Evolutionary conservation across 2,329 filamentous ascomycete species (phyloP).

Genomic region (Fusarium foetens): DNA sequence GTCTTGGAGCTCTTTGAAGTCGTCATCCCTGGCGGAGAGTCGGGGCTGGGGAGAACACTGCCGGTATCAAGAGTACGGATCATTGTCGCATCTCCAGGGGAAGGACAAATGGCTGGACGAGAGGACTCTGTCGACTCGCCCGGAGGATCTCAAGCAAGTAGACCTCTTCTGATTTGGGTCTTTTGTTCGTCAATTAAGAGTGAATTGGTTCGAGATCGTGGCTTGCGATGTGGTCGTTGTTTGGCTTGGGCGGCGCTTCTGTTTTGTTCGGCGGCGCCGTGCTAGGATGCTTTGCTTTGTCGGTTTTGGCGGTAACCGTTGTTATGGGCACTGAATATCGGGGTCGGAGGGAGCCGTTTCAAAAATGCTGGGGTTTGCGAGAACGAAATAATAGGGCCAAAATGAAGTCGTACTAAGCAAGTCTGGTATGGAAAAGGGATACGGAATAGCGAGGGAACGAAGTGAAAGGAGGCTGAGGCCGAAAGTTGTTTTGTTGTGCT

Average conservation of each 20-base stretch:
- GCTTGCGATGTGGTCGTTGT: slow-evolving; percentile 19
- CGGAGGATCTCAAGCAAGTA: neutral
- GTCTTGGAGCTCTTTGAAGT: slow-evolving; percentile 90
- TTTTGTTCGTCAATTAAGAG: neutral
- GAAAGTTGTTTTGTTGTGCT: slow-evolving; percentile 10
- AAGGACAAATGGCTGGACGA: slow-evolving; percentile 21
- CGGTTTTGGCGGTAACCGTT: slow-evolving; percentile 33
- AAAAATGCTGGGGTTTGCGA: slow-evolving; percentile 42
- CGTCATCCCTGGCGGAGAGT: slow-evolving; percentile 71
- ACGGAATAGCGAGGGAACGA: slow-evolving; percentile 38
- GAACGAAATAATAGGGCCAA: slow-evolving; percentile 36
- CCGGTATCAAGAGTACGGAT: slow-evolving; percentile 48
- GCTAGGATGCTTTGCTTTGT: slow-evolving; percentile 16
- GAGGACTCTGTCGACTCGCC: slow-evolving; percentile 28
- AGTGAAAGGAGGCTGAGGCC: slow-evolving; percentile 27
- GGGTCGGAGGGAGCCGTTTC: slow-evolving; percentile 42
- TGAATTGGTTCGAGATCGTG: slow-evolving; percentile 9
- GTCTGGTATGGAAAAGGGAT: slow-evolving; percentile 39
- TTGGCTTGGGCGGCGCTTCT: slow-evolving; percentile 25
- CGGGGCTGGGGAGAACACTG: slow-evolving; percentile 48
- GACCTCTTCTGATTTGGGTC: neutral
- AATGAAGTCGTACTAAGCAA: slow-evolving; percentile 34
- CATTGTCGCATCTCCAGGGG: slow-evolving; percentile 50
- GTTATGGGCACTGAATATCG: slow-evolving; percentile 39
- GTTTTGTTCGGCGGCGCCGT: slow-evolving; percentile 35